Conservation (phyloP, 2,329 filamentous ascomycete species). For the Xenosphaeropsis pyriputrescens region DNA sequence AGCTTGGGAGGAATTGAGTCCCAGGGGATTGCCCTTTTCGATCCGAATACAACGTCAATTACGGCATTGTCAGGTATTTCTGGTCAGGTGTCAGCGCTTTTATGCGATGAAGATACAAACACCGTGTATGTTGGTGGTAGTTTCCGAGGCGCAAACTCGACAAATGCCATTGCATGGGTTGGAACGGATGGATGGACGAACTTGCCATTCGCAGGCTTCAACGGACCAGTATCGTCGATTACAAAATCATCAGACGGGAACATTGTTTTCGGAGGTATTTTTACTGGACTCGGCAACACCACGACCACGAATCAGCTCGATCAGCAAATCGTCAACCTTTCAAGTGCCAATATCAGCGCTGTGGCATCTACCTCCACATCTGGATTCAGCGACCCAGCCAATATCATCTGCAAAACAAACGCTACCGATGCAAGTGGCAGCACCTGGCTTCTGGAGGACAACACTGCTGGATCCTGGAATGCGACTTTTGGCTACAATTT, state of each 20-base stretch:
- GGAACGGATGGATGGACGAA: conserved; percentile 56
- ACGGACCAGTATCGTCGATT: conserved; percentile 81
- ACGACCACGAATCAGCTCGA: conserved; percentile 52
- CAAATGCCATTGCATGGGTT: conserved; percentile 79
- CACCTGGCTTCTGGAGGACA: conserved; percentile 71
- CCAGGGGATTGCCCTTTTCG: conserved; percentile 66
- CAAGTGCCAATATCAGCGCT: conserved; percentile 58
- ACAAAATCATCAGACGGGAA: conserved; percentile 65
- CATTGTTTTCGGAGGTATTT: conserved; percentile 83
- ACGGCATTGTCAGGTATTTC: conserved; percentile 66
- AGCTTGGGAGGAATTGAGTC: conserved; percentile 67
- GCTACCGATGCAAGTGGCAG: conserved; percentile 54
- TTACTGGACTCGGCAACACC: conserved; percentile 76
- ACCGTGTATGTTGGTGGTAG: conserved; percentile 86
- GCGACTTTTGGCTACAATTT: conserved; percentile 76
- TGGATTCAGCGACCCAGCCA: conserved; percentile 62
- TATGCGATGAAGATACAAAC: conserved; percentile 64
- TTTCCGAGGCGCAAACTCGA: conserved; percentile 67
- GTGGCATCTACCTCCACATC: conserved; percentile 42
- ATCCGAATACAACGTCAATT: conserved; percentile 55
- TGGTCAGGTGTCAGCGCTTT: conserved; percentile 67
- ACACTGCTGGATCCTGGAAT: conserved; percentile 66
- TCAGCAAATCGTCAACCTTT: conserved; percentile 71
- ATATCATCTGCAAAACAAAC: conserved; percentile 67
- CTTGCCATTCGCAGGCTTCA: conserved; percentile 86